Evolutionary conservation across 306 rosid genomes (phyloP), one percentile per base, ranked within the genome.

Genomic region (Biancaea sappan): DNA sequence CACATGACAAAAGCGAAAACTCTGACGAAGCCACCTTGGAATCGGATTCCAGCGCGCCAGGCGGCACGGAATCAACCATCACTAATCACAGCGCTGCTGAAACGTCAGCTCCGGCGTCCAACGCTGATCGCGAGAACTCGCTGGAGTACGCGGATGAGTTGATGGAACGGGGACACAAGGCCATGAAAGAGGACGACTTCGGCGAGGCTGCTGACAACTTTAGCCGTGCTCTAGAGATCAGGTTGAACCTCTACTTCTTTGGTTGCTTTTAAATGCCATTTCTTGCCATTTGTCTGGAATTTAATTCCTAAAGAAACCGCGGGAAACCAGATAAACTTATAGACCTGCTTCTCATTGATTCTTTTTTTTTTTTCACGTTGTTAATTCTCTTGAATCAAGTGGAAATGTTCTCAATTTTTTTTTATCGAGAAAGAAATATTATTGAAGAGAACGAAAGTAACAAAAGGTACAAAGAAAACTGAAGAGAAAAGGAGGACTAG

Each of bases 181-280:
- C 99, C 37, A 82, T 92, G 76, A 92, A 88, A 46, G 89, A 84
- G 16, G 50, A 62, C 32, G 97, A 94, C 88, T 88, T 63, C 74
- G 71, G 10, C 31, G 96, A 92, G 77, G 97, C 96, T 47, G 82
- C 89, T 54, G 97, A 94, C 28, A 92, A 81, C 86, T 94, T 83
- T 71, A 94, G 97, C 89, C 97, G 96, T 71, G 91, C 93, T 78
- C 91, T 94, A 0, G 99, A 94, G 80, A 94, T 91, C 83, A 92
- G 96, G 99, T 94, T 87, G 73, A 77, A 77, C 29, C 67, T 64
- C 35, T 40, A 22, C 35, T n/a, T 8, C 19, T 15, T 51, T 43
- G 25, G 25, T 19, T 31, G 73, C 41, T 29, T 4, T 11, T 8
- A 8, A 26, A 47, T 68, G 6, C 2, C 15, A 10, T 18, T n/a